Percentiles rank a stretch among this genome's conserved stretches.
Evolutionary conservation across 2,329 filamentous ascomycete species (phyloP).

Genomic region (Cytospora mali): DNA sequence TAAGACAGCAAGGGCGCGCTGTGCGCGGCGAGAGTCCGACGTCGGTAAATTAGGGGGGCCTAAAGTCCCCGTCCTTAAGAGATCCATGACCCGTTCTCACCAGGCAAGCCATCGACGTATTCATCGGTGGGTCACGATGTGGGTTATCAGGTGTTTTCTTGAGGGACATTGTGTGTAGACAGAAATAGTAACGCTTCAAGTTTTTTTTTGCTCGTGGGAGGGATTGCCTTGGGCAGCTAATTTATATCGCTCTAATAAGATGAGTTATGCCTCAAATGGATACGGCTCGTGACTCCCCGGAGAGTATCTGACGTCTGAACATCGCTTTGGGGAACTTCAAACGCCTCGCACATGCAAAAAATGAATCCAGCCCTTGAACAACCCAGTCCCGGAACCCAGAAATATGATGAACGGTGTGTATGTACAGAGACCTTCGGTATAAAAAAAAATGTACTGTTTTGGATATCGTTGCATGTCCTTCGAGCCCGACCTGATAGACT

Average conservation of each 20-base stretch:
- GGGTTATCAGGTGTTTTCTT: neutral
- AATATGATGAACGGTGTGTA: conserved; percentile 12
- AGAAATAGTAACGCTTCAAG: neutral
- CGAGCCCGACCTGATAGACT: conserved; percentile 19
- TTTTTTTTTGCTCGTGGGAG: neutral
- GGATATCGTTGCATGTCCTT: conserved; percentile 17
- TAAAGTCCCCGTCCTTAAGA: neutral
- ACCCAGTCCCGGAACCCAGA: conserved; percentile 4
- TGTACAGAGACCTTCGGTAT: conserved; percentile 14
- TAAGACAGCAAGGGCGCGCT: neutral
- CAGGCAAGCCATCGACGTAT: neutral
- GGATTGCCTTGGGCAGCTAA: conserved; percentile 4
- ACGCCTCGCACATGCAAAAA: conserved; percentile 29
- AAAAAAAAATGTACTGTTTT: conserved; percentile 17
- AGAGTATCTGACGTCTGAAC: conserved; percentile 15
- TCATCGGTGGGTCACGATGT: neutral
- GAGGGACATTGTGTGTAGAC: neutral
- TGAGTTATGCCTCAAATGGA: neutral
- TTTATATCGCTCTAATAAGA: conserved; percentile 17
- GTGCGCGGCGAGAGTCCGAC: neutral
- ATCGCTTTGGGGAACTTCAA: conserved; percentile 16
- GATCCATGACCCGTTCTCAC: neutral
- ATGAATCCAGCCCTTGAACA: conserved; percentile 6
- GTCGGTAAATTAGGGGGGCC: neutral
- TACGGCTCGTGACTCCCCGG: neutral